Base-by-base conservation (phyloP, 148 eudicot species). In the Chenopodium berlandieri region DNA sequence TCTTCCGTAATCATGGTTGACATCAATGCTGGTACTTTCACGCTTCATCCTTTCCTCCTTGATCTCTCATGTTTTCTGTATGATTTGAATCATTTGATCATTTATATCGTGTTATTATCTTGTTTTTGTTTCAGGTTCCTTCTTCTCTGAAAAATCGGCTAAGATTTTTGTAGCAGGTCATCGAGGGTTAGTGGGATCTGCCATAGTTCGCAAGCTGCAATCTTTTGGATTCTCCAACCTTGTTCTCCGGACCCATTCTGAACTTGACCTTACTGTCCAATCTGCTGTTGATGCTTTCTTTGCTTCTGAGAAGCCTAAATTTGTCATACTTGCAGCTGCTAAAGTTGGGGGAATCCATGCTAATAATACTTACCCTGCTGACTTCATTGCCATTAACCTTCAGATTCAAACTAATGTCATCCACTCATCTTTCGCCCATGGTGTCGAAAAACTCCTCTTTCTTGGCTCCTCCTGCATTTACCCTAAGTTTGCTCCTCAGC, bases 321-420 rank as follows among this genome's bases (percentile, higher is more conserved):
- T 80, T 77, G 99, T 96, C 60, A 87, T 96, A 86, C 90, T 96
- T 74, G 98, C 99, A n/a, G 99, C 99, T 6, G 99, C 99, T 30
- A 96, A 96, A 78, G 99, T 96, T 47, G 99, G 99, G 34, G 99
- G 99, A 9, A 96, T 96, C 81, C 98, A 96, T 85, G 99, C 99
- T 13, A 96, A 96, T 90, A 90, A 85, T 80, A 94, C 98, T 19
- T 96, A 94, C 81, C 99, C 99, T 0, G 99, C 99, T 63, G 98
- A 96, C 27, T 96, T 96, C 86, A 94, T 96, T 81, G 78, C 92
- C 80, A 73, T 92, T 66, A 96, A 96, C 79, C 91, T 96, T 82
- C 98, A 94, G 76, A 96, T 94, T 80, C 98, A 96, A 68, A 94
- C 97, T 81, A 96, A 96, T 31, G 98, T 96, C 69, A 94, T 96